Base-by-base conservation (phyloP, 257 asterid species). In the Solanum microdontum region DNA sequence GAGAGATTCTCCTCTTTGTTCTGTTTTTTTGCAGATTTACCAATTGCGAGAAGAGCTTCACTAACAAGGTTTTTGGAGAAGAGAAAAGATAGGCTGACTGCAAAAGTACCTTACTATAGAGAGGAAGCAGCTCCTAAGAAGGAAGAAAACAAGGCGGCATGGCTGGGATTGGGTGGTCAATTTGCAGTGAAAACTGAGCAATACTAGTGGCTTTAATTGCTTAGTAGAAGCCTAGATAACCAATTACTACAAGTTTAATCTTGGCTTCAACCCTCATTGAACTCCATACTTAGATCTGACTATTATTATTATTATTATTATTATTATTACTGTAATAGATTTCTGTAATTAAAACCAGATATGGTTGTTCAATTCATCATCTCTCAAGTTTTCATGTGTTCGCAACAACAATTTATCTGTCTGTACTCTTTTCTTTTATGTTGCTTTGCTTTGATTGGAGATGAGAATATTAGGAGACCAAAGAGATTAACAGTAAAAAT, bases 61-160 rank as follows among this genome's bases (percentile, higher is more conserved):
- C 90, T 91, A 26, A 87, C 92, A 66, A 84, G 92, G 87, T 91
- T 91, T 88, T 68, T 91, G 72, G 92, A 91, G 92, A 91, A 91
- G 75, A 88, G 93, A 74, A 91, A 91, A 86, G 91, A 90, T 87
- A 90, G 93, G 86, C 82, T 91, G 55, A 83, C 89, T 51, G 88
- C 91, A 36, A 90, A 76, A 30, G 90, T 89, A 33, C 93, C 93
- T 13, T 92, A 91, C 40, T n/a, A 86, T 17, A 48, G 62, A 23
- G 30, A 34, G 9, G 74, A 10, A n/a, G 87, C 48, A 7, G 68
- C 74, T 80, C 64, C 90, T 14, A 80, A 87, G 87, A 30, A 51
- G 11, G 88, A 19, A n/a, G 88, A 88, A 60, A 86, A 84, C 82
- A 85, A 87, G 88, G 58, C 85, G 90, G 45, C 85, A 86, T 90